Base-by-base conservation (phyloP, 345 rosid genomes). In the Brassica nigra region DNA sequence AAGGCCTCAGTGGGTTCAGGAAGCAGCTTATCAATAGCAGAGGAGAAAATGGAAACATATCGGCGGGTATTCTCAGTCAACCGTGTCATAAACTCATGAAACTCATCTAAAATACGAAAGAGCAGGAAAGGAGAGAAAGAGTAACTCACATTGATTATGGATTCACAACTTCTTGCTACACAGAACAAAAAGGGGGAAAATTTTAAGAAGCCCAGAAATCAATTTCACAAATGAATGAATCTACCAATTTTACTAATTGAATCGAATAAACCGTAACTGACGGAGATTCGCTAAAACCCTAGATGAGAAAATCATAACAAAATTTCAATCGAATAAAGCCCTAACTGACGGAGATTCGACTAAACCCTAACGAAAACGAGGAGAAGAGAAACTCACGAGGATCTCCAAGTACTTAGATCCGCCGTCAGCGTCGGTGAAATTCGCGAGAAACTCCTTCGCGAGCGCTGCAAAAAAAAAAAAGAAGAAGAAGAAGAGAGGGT, bases 21-120 rank as follows among this genome's bases (percentile, higher is more conserved):
- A 83, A 95, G 78, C 49, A 91, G 71, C 76, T 91, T 97, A 3
- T 95, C 99, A 18, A 91, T 80, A 27, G 97, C 97, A 74, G 88
- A 66, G 6, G 92, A 85, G 47, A 95, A 93, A 62, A 91, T 82
- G 20, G 89, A 91, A 57, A 95, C 80, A 37, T 95, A 95, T 14
- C 98, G 83, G n/a, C 97, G 92, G 8, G 99, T 89, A 77, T 95
- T 95, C 80, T 90, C 97, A 42, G 91, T 93, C 72, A 95, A 81
- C 28, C 98, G 89, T 77, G 84, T 73, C 10, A 87, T 64, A 79
- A 95, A 93, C 42, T 88, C 97, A 28, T 23, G 64, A 27, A 59
- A 93, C 42, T 88, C 97, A 28, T 23, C 33, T 10, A 59, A 59
- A 30, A 57, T 28, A 11, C 16, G 2, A 4, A 70, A 76, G 8